Conservation (phyloP, 169 alveolate species). For the Eimeria sp. region DNA sequence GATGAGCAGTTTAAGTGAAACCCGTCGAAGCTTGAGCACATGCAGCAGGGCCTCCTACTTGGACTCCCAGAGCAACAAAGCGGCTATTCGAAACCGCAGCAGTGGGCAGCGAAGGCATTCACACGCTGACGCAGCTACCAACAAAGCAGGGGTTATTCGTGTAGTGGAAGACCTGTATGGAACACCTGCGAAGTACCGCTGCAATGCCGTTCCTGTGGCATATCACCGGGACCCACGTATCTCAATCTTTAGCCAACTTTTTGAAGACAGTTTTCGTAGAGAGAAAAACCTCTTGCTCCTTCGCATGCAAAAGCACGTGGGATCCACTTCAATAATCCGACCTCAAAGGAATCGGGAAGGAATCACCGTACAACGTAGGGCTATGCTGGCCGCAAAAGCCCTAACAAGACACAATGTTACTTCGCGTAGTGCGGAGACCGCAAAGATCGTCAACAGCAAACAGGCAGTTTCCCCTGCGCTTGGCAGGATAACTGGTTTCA, state of each 20-base stretch:
- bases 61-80: background rate
- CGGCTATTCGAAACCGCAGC: background rate
- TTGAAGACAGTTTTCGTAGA: slow-evolving; percentile 50
- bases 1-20: background rate
- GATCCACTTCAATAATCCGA: background rate
- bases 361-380: background rate
- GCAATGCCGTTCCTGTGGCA: slow-evolving; percentile 56
- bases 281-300: slow-evolving; percentile 19
- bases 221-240: slow-evolving; percentile 72
- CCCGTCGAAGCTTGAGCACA: background rate
- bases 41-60: background rate
- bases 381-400: background rate
- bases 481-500: background rate
- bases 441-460: background rate
- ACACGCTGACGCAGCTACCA: background rate
- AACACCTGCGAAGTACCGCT: slow-evolving; percentile 35
- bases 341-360: background rate
- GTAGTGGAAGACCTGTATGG: slow-evolving; percentile 7
- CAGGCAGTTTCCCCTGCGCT: background rate
- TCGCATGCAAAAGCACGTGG: slow-evolving; percentile 31
- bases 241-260: slow-evolving; percentile 47
- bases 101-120: background rate
- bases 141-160: background rate
- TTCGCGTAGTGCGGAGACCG: background rate
- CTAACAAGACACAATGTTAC: background rate